Conservation (phyloP, 208 protist genomes). For the Trypanosoma brucei region DNA sequence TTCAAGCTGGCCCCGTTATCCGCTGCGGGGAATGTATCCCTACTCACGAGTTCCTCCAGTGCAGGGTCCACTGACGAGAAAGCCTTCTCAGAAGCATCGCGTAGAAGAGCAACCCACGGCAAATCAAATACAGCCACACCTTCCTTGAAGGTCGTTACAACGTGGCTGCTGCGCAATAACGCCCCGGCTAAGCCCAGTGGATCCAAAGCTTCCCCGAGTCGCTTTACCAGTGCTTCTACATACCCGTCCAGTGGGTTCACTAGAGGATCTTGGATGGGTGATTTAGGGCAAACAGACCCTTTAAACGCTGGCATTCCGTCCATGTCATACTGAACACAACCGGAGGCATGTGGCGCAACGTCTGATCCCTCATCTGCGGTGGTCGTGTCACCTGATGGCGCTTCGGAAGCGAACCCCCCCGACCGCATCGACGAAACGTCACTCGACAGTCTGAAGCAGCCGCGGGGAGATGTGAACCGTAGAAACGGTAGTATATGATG, state of each 20-base stretch:
- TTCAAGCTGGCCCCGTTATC: too few relatives aligned
- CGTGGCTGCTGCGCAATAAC: background rate
- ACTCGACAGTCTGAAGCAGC: background rate
- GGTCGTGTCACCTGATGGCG: background rate
- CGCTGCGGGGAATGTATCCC: too few relatives aligned
- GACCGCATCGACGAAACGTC: background rate
- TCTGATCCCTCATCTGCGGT: background rate
- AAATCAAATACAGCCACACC: conserved; percentile 14
- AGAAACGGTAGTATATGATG: background rate
- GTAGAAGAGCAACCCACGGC: conserved; percentile 8
- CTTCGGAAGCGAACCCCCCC: background rate
- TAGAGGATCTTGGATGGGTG: background rate
- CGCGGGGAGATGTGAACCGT: background rate
- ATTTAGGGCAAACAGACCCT: background rate
- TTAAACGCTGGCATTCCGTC: background rate
- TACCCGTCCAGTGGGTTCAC: conserved; percentile 5
- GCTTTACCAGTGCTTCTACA: background rate
- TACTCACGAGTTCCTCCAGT: background rate
- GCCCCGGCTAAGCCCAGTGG: background rate
- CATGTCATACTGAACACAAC: background rate
- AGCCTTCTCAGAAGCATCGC: background rate
- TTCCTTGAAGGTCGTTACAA: conserved; percentile 13
- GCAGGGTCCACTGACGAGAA: background rate
- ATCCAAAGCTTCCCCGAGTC: background rate
- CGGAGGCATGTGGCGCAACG: background rate